Evolutionary conservation across 1,284 basidiomycete genomes (phyloP).

Genomic region (Cystobasidiaceae sp.): DNA sequence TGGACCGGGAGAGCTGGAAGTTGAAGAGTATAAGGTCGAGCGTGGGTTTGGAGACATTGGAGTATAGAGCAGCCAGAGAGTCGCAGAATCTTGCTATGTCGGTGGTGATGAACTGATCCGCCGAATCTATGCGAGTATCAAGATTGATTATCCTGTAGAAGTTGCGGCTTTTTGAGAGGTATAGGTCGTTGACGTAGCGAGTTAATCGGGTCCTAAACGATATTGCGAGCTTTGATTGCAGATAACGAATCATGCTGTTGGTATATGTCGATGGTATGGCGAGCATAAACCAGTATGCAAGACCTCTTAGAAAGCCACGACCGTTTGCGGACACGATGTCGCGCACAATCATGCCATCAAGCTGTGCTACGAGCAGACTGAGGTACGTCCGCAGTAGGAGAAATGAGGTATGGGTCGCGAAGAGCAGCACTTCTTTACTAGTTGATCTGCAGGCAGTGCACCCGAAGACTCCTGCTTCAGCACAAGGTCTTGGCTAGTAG

Average conservation of each 20-base stretch:
- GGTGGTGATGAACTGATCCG: constrained; percentile 66
- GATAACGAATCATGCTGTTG: constrained; percentile 74
- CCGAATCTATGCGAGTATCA: constrained; percentile 40
- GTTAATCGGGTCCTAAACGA: constrained; percentile 80
- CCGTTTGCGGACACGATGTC: constrained; percentile 84
- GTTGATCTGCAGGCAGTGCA: constrained; percentile 44
- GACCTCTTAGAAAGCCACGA: constrained; percentile 72
- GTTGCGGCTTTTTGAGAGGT: constrained; percentile 61
- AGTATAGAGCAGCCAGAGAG: constrained; percentile 77
- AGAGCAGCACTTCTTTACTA: constrained; percentile 70
- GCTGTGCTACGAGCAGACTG: constrained; percentile 76
- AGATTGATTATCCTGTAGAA: constrained; percentile 54
- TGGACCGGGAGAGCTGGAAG: constrained; percentile 75
- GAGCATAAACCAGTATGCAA: constrained; percentile 83
- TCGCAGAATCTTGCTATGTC: constrained; percentile 90
- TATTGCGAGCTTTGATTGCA: constrained; percentile 84
- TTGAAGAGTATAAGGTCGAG: constrained; percentile 92
- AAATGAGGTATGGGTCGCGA: constrained; percentile 78
- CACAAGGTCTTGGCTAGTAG: too few species aligned
- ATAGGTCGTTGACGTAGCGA: constrained; percentile 87
- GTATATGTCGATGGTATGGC: constrained; percentile 92
- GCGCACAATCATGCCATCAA: constrained; percentile 85
- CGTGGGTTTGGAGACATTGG: constrained; percentile 79
- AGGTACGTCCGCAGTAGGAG: constrained; percentile 79
- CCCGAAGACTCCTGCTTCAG: too few species aligned